A percentile compares a stretch with the other conserved stretches of the same genome.
Conservation (phyloP, 75 land plant species). For the Cunninghamia lanceolata region DNA sequence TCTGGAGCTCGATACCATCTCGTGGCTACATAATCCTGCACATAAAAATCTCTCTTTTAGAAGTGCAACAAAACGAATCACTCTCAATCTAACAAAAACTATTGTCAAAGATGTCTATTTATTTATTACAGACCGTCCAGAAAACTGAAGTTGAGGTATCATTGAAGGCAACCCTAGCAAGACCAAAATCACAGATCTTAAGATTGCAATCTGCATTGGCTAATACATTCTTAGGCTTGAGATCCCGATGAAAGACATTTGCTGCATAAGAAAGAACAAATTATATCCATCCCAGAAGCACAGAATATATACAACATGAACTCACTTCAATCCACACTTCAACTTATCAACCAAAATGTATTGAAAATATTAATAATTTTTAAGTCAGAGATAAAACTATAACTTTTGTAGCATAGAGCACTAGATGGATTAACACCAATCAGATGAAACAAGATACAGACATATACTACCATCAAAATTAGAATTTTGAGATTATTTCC, state of each 20-base stretch:
- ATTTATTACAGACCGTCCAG: constrained; percentile 52
- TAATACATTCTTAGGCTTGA: constrained; percentile 73
- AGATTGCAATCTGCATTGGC: constrained; percentile 84
- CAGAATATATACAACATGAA: background rate
- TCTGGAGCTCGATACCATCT: constrained; percentile 98
- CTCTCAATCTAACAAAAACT: background rate
- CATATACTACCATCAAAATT: too few species aligned
- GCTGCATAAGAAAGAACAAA: constrained; percentile 37
- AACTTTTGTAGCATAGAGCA: background rate
- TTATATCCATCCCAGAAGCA: background rate
- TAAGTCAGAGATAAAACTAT: background rate
- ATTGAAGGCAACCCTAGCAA: constrained; percentile 71
- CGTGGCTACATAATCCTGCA: constrained; percentile 97
- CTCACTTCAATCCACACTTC: background rate
- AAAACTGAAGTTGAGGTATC: constrained; percentile 65
- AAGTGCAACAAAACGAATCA: background rate
- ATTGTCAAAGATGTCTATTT: background rate
- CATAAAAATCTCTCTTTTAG: background rate
- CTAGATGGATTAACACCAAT: background rate
- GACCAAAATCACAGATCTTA: constrained; percentile 74
- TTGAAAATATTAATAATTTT: background rate
- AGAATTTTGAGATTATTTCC: background rate
- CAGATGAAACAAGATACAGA: background rate
- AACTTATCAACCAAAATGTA: background rate
- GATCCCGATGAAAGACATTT: constrained; percentile 75